Evolutionary conservation across 257 asterid species (phyloP), one percentile per base, ranked within the genome.

Genomic region (Henckelia pumila): DNA sequence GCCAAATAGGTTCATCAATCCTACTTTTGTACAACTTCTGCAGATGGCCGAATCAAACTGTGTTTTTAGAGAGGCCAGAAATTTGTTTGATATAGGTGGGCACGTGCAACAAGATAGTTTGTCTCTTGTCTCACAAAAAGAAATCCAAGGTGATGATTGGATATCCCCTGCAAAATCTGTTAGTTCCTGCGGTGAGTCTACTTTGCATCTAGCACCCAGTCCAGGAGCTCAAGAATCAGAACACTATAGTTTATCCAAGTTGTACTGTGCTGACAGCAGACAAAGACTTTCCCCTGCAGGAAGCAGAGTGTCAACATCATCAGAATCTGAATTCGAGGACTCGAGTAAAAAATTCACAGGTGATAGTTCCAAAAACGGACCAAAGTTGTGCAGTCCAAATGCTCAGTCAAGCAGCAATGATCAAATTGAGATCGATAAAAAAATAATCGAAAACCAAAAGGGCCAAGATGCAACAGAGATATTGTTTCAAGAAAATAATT

Each of bases 261-360:
- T 26, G 63, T 66, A 59, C 3, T 49, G 57, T 40, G 50, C 67
- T 49, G 61, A 71, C 64, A 60, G 68, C n/a, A 62, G 52, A 16
- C 74, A 75, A 61, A 90, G 76, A 73, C 74, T 63, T 75, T 76
- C 72, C 72, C 65, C 65, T 8, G 68, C 80, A 7, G 88, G 83
- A 79, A 78, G 70, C 79, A 86, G 94, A 75, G 95, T 72, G 56
- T 76, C 55, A 17, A 47, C 80, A 59, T 85, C 92, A 10, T 78
- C 83, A 65, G 94, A 86, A 80, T 88, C 86, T 60, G 85, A 78
- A 49, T 79, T 80, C 20, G 85, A 78, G 44, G 71, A 83, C 75
- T 60, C 79, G 56, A 67, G 23, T 76, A 77, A 77, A 76, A 72
- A 60, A 62, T 59, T 59, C 35, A 20, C 72, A 29, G 71, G 71